A percentile compares a stretch with the other conserved stretches of the same genome.
phyloP scores from a whole-genome alignment of 1,284 basidiomycete species.

The Ustilago xerochloae region DNA sequence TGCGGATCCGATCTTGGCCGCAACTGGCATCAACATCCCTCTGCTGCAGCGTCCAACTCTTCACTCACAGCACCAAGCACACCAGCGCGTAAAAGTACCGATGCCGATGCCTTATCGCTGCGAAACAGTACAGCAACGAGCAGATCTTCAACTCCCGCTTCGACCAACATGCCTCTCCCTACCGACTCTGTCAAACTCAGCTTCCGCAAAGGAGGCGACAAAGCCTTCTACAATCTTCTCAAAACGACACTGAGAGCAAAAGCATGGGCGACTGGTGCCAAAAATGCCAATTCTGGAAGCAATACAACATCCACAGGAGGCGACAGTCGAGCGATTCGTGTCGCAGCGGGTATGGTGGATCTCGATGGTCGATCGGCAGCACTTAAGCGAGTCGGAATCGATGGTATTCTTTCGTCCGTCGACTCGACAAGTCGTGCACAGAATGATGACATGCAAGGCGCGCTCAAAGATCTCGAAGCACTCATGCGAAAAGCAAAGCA shows the following conservation, averaged over 20 bases:
- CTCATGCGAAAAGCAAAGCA: slow-evolving; percentile 91
- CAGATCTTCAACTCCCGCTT: slow-evolving; percentile 71
- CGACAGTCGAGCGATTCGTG: slow-evolving; percentile 16
- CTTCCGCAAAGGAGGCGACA: slow-evolving; percentile 91
- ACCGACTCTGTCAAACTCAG: slow-evolving; percentile 72
- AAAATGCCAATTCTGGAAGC: not conserved
- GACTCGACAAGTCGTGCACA: slow-evolving; percentile 72
- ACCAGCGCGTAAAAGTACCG: slow-evolving; percentile 29
- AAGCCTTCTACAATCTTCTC: slow-evolving; percentile 81
- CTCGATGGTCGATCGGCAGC: slow-evolving; percentile 49
- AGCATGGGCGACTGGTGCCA: slow-evolving; percentile 74
- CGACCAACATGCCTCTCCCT: slow-evolving; percentile 74
- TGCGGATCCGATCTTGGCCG: slow-evolving; percentile 78
- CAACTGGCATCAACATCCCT: slow-evolving; percentile 34
- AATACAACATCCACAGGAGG: not conserved
- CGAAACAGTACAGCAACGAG: slow-evolving; percentile 37
- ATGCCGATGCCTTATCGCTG: slow-evolving; percentile 31
- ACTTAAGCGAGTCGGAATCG: slow-evolving; percentile 48
- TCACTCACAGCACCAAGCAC: slow-evolving; percentile 29
- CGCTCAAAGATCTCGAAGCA: slow-evolving; percentile 88
- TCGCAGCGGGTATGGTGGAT: slow-evolving; percentile 40
- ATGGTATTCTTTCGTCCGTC: slow-evolving; percentile 37
- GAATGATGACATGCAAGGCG: slow-evolving; percentile 78
- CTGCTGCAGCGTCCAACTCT: slow-evolving; percentile 33
- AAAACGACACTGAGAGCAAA: slow-evolving; percentile 81